Conservation (phyloP, 2,329 filamentous ascomycete genomes). For the Calonectria pseudoturangicola region DNA sequence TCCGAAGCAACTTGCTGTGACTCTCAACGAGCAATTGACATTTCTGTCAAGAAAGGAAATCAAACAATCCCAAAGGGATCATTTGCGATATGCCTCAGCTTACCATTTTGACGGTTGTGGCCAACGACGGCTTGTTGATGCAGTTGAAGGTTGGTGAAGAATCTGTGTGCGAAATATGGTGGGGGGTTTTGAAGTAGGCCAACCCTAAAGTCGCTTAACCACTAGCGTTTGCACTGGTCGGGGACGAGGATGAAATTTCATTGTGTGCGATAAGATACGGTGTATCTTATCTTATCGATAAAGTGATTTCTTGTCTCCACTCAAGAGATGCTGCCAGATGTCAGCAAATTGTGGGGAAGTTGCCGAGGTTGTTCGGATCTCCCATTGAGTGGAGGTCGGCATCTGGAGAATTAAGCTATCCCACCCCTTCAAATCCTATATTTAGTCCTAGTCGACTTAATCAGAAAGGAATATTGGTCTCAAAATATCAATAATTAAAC, state of each 20-base stretch:
- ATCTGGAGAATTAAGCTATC: slow-evolving; percentile 14
- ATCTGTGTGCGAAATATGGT: slow-evolving; percentile 58
- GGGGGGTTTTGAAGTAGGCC: slow-evolving; percentile 59
- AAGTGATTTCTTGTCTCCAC: not conserved
- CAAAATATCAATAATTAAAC: slow-evolving; percentile 4
- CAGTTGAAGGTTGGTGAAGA: slow-evolving; percentile 59
- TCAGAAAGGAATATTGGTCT: not conserved
- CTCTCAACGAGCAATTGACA: slow-evolving; percentile 74
- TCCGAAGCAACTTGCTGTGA: slow-evolving; percentile 99
- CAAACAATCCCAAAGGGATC: slow-evolving; percentile 44
- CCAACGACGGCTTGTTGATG: slow-evolving; percentile 64
- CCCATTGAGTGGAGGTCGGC: slow-evolving; percentile 39
- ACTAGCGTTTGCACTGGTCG: slow-evolving; percentile 56
- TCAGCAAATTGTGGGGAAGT: slow-evolving; percentile 42
- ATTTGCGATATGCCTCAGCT: slow-evolving; percentile 70
- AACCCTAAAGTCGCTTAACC: slow-evolving; percentile 48
- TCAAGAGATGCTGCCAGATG: not conserved
- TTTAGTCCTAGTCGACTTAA: slow-evolving; percentile 19
- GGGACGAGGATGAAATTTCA: slow-evolving; percentile 62
- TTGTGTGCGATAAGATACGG: not conserved
- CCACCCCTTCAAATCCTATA: not conserved
- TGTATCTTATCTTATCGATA: slow-evolving; percentile 39
- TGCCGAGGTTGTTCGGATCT: slow-evolving; percentile 53
- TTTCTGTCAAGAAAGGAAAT: slow-evolving; percentile 64
- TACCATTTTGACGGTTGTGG: slow-evolving; percentile 80